A percentile compares a stretch with the other conserved stretches of the same genome.
phyloP scores from a whole-genome alignment of 1,284 basidiomycete species.

The Leccinum idahoense region DNA sequence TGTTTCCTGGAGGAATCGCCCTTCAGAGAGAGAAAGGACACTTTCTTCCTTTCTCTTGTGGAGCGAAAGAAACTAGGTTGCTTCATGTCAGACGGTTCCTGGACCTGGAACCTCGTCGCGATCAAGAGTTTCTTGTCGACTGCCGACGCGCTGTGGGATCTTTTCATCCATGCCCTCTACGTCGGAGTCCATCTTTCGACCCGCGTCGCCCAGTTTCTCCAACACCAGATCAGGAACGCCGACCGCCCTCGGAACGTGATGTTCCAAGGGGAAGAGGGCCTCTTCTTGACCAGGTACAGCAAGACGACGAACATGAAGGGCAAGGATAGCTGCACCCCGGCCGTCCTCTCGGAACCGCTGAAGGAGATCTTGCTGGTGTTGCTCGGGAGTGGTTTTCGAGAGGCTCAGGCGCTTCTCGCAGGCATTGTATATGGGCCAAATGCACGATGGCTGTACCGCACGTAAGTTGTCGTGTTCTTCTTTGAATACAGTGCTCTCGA shows the following conservation, averaged over 20 bases:
- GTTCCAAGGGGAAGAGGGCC: slow-evolving; percentile 2
- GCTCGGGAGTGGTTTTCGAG: slow-evolving; percentile 3
- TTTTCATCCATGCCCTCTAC: neutral
- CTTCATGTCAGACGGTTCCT: neutral
- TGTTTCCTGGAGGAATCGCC: slow-evolving; percentile 6
- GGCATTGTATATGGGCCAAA: neutral
- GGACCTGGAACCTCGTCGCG: neutral
- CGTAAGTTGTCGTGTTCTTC: neutral
- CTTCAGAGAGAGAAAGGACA: neutral
- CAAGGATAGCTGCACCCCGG: slow-evolving; percentile 6
- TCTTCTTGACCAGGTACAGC: slow-evolving; percentile 4
- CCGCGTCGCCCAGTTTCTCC: neutral
- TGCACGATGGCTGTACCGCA: neutral
- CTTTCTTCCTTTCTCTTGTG: neutral
- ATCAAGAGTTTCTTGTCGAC: neutral
- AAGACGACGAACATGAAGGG: slow-evolving; percentile 2
- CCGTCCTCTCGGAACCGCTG: neutral
- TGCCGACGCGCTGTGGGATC: neutral
- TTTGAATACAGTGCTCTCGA: neutral
- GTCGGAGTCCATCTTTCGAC: neutral
- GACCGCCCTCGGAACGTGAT: slow-evolving; percentile 2
- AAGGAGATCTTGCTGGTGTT: neutral
- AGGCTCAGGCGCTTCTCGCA: slow-evolving; percentile 6
- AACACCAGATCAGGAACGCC: slow-evolving; percentile 1
- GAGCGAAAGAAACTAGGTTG: neutral